Base-by-base conservation (phyloP, 2,329 filamentous ascomycete species). In the Fusarium bactridioides region DNA sequence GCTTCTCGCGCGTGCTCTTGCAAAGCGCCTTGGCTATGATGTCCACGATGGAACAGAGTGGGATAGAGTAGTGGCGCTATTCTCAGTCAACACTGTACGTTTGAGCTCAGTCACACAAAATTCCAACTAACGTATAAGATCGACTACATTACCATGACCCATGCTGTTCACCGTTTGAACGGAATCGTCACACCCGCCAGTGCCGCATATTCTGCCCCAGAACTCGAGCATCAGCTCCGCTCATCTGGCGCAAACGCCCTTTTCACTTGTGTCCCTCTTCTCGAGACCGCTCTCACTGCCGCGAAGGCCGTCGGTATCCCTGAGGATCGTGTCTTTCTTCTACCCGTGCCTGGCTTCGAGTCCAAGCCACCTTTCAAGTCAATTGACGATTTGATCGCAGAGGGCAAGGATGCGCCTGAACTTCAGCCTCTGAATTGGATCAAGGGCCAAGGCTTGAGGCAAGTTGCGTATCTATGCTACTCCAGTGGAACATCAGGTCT, bases 401-500 rank as follows among this genome's bases (percentile, higher is more conserved):
- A 90, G 67, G 93, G 93, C 31, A 76, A 80, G 50, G 82, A 83
- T 19, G 80, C 90, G 38, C 85, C 87, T 6, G 80, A 84, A 23
- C 79, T 92, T 27, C 85, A 89, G 65, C 82, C 85, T 10, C 79
- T 92, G 76, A 84, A 84, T 37, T 93, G 91, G 91, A 77, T 82
- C 45, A 85, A 86, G 66, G 92, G 92, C 0, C 89, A 93, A 74
- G 91, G 90, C 7, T 87, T 87, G 40, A 88, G 89, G 60, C 90
- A 92, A 75, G 90, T 90, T 10, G 92, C 93, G 0, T 95, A 93
- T 78, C 84, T 97, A 48, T 94, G 92, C 82, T 95, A 94, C 79
- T 94, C 92, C 0, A 93, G 91, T 78, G 93, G 93, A 25, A 95
- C 93, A 3, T 94, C 92, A 16, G 93, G 93, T 7, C 82, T 95